A percentile compares a stretch with the other conserved stretches of the same genome.
These are phyloP conservation scores for Lodderomyces theae DNA, from an alignment of 1,139 yeast genomes.

Conservation along the genomic window DNA sequence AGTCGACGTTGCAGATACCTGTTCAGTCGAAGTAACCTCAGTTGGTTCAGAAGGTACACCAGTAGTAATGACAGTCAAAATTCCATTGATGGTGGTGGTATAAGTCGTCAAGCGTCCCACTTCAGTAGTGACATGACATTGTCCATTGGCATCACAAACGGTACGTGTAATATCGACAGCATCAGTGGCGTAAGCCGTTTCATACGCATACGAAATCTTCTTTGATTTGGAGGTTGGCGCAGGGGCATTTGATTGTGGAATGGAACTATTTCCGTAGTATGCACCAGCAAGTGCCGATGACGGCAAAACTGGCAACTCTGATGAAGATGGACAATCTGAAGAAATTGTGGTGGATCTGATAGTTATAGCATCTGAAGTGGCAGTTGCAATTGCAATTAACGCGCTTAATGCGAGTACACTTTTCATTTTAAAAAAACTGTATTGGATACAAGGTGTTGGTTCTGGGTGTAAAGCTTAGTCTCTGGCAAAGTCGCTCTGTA, in stretches of 20 bases:
- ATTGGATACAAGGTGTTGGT: too few relatives aligned
- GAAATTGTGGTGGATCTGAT: conserved; percentile 30
- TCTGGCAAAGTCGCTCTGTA: too few relatives aligned
- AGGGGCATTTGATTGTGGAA: conserved; percentile 11
- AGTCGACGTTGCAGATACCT: conserved; percentile 14
- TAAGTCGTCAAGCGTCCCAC: conserved; percentile 34
- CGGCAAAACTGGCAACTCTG: conserved; percentile 12
- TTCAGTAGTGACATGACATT: conserved; percentile 38
- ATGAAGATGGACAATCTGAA: conserved; percentile 17
- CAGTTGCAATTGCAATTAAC: conserved; percentile 19
- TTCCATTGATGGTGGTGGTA: conserved; percentile 40
- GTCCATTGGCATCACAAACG: conserved; percentile 30
- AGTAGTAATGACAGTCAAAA: conserved; percentile 32
- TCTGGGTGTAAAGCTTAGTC: too few relatives aligned
- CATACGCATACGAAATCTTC: conserved; percentile 23
- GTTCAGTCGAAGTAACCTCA: conserved; percentile 13
- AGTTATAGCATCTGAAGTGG: conserved; percentile 21
- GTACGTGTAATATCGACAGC: conserved; percentile 30
- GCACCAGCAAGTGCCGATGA: conserved; percentile 6
- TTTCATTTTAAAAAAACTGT: too few relatives aligned
- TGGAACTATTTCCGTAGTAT: conserved; percentile 9
- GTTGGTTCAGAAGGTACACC: conserved; percentile 18
- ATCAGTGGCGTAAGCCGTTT: conserved; percentile 27
- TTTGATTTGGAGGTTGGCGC: conserved; percentile 3
- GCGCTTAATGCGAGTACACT: conserved; percentile 8